Conservation (phyloP, 169 alveolate species). For the Cyclospora cayetanensis region DNA sequence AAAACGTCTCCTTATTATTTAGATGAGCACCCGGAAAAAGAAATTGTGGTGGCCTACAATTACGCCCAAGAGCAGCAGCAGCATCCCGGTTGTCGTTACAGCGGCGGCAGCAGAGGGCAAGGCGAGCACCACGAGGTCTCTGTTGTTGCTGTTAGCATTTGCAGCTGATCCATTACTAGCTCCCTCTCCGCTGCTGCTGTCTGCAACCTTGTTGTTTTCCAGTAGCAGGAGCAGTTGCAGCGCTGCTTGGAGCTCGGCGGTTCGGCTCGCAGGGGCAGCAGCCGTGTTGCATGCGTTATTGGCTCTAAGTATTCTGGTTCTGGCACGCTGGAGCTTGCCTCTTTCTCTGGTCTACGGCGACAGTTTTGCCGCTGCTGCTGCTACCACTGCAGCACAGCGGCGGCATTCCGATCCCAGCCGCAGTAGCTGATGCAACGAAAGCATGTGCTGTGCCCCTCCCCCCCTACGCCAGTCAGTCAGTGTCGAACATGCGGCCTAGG, state of each 20-base stretch:
- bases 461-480: not conserved
- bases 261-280: slow-evolving; percentile 23
- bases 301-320: not conserved
- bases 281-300: not conserved
- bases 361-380: slow-evolving; percentile 5
- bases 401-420: too few relatives aligned
- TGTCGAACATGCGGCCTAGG: slow-evolving; percentile 9
- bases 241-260: not conserved
- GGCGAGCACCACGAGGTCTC: slow-evolving; percentile 14
- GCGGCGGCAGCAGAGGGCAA: slow-evolving; percentile 14
- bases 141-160: not conserved
- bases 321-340: not conserved
- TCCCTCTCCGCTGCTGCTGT: not conserved
- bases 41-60: not conserved
- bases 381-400: slow-evolving; percentile 24
- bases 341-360: not conserved
- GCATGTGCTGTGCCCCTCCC: not conserved
- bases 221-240: not conserved
- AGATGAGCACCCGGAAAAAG: not conserved
- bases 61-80: slow-evolving; percentile 8
- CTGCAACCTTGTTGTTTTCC: not conserved
- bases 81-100: not conserved
- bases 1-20: not conserved
- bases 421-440: not conserved
- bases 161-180: not conserved